Evolutionary conservation across 345 rosid species (phyloP), one percentile per base, ranked within the genome.

Genomic region (Melastoma malabathricum): DNA sequence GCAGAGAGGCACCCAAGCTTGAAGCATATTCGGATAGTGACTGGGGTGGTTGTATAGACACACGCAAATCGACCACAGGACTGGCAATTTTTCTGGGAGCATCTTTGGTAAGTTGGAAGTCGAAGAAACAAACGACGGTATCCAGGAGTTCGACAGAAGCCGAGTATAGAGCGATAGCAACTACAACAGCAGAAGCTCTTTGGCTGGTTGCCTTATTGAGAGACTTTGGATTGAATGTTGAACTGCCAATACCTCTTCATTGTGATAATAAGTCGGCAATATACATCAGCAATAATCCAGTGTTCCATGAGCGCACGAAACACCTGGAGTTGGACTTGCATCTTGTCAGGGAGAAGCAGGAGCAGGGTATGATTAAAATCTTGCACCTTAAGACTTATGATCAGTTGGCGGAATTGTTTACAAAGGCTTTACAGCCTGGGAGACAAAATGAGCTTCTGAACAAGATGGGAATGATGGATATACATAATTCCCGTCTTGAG

Each of bases 261-360:
- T 52, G 55, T 25, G 55, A 52, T 10, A 52, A 23, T 10, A 9
- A 52, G 19, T 13, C 44, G 1, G 55, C 55, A 0, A 25, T 52
- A 2, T 15, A 52, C 6, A 5, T 52, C 5, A 20, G 16, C 14
- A 9, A 18, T 0, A 52, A 52, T 16, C 43, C 44, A 1, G 55
- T 52, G n/a, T 27, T 5, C 2, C 57, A 54, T 22, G 25, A 22
- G 25, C 25, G 25, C 2, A 22, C 25, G 4, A 22, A 22, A 4
- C 25, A 22, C 25, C 27, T 55, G 22, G 16, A 55, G 16, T 8
- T 54, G 6, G 60, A 56, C 47, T 23, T 39, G 46, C 50, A 25
- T 14, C 14, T 56, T 6, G 19, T 22, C 20, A 10, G 51, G 3
- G 46, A 43, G 46, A 43, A 3, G 12, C 4, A 3, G 3, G 15